Conservation (phyloP, 306 rosid genomes). For the Cyamopsis tetragonoloba region DNA sequence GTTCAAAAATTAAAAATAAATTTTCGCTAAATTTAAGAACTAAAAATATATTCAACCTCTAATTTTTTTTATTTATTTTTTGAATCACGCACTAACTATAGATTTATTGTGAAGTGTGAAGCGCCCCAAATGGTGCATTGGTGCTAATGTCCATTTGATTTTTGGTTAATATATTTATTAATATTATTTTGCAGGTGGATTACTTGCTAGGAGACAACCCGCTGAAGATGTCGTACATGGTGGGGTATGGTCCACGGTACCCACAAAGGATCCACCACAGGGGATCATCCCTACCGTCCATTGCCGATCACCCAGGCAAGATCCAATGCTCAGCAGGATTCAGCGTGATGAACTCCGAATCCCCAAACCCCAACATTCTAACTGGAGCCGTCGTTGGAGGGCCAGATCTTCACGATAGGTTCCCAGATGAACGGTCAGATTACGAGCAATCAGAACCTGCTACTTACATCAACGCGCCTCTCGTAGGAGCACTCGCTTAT, state of each 20-base stretch:
- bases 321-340: slow-evolving; percentile 81
- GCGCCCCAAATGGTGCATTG: too few species aligned
- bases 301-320: slow-evolving; percentile 58
- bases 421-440: slow-evolving; percentile 73
- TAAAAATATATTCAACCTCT: too few species aligned
- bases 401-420: slow-evolving; percentile 65
- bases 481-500: slow-evolving; percentile 68
- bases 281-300: slow-evolving; percentile 75
- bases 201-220: slow-evolving; percentile 91
- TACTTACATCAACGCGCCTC: slow-evolving; percentile 87
- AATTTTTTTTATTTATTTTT: too few species aligned
- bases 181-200: slow-evolving; percentile 52
- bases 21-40: too few species aligned
- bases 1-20: too few species aligned
- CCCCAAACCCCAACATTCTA: slow-evolving; percentile 69
- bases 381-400: slow-evolving; percentile 84
- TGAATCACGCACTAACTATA: too few species aligned
- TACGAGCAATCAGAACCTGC: slow-evolving; percentile 86
- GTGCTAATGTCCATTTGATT: neutral
- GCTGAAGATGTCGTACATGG: slow-evolving; percentile 86
- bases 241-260: slow-evolving; percentile 80
- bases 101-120: too few species aligned
- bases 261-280: slow-evolving; percentile 91
- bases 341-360: slow-evolving; percentile 48
- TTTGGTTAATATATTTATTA: neutral